Base-by-base conservation (phyloP, 441 rosid species). In the Pelargonium myrrhifolium region DNA sequence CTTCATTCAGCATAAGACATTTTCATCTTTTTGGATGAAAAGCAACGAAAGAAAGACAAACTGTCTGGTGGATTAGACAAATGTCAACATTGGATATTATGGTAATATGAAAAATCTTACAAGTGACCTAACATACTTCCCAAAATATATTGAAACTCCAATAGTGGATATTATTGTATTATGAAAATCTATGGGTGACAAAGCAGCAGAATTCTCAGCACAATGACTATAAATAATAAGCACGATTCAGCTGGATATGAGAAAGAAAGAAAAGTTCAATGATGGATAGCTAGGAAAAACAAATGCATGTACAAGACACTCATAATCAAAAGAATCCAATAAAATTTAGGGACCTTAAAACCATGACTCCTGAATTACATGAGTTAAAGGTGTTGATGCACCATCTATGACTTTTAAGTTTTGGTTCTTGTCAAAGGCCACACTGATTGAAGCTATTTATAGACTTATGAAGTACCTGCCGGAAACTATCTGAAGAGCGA, bases 401-500 rank as follows among this genome's bases (percentile, higher is more conserved):
- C 51, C 14, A 45, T 45, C 11, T 10, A 12, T 3, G 11, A 45
- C 15, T 45, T 45, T 1, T 11, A 45, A 45, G 11, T 45, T 45
- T 45, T 12, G 12, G n/a, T n/a, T 45, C 11, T 9, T 45, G n/a
- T 9, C 51, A 45, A 45, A 45, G 12, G n/a, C 51, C 10, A 8
- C 47, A 42, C 10, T 42, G 47, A 42, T 12, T 42, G 47, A 42
- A 51, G 35, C 28, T 31, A 59, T 59, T 24, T 24, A 55, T 31
- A 59, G 62, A 59, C 28, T 10, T 22, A 59, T 51, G 58, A 65
- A 7, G 66, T 74, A 91, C 96, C 96, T 89, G 96, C 21, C 97
- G 86, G 71, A 91, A 93, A 77, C 87, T 82, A 78, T 87, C 90
- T 1, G 88, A 86, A 78, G 86, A 71, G 14, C 92, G 90, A 9